Evolutionary conservation across 192 early-diverging fungal genomes (phyloP), one percentile per base, ranked within the genome.

Genomic region (Entomortierella parvispora): DNA sequence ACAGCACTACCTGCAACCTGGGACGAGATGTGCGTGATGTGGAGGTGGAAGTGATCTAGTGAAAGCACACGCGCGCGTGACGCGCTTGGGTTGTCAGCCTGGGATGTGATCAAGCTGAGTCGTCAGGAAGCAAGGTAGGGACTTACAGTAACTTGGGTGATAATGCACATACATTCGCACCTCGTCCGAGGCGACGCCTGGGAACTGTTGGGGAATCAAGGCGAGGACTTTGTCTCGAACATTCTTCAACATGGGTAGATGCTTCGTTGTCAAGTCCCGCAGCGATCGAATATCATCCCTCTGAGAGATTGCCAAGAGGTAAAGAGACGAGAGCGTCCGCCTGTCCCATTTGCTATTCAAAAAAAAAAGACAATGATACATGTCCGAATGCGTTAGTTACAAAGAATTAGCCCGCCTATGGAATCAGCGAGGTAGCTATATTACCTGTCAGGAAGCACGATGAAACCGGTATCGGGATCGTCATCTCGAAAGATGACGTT

Each of bases 141-240:
- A 75, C 72, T 79, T 81, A 87, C 86, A 94, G 65, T 94, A 94
- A 6, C 87, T 88, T 4, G 93, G 93, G 70, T 93, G 90, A 63
- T 94, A 93, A 68, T 94, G 93, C 3, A 93, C 72, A 76, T 90
- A 94, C 28, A 93, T 59, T 37, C 91, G 72, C 15, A 94, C 71
- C 43, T 90, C 82, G 46, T 93, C 82, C 1, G 81, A 58, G 10
- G 74, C 51, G 11, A 94, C 82, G 2, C 79, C 82, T 0, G 82
- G 79, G 66, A 74, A 86, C 23, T 54, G 58, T 40, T 70, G 46
- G 17, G 82, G 77, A 0, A 89, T 86, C 32, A 89, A 65, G 4
- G 59, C 42, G 4, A 62, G 53, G 23, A 85, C 69, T 40, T 85
- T 88, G n/a, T 75, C 53, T 25, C 85, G 82, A 26, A 94, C 81